A percentile compares a stretch with the other conserved stretches of the same genome.
phyloP scores from a whole-genome alignment of 306 rosid genomes.

The Rosa chinensis region DNA sequence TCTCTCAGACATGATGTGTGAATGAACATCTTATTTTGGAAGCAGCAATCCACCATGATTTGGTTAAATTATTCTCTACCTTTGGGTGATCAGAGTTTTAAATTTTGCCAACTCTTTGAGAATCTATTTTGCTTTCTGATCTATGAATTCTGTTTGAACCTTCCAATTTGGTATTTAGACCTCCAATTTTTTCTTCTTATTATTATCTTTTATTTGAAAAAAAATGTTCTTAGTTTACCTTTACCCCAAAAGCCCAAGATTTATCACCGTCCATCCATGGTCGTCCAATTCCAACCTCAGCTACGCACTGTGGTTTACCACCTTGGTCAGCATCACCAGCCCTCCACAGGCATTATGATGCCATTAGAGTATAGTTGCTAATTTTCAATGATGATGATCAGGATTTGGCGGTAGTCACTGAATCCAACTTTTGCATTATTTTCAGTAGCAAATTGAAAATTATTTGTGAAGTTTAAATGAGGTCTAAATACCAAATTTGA shows the following conservation, averaged over 20 bases:
- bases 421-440: neutral
- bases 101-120: neutral
- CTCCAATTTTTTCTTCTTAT: neutral
- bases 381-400: neutral
- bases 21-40: neutral
- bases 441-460: neutral
- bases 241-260: neutral
- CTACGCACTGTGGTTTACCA: neutral
- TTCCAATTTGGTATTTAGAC: neutral
- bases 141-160: neutral
- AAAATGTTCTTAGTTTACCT: neutral
- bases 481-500: neutral
- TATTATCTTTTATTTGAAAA: neutral
- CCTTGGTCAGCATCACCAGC: neutral
- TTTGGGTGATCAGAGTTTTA: neutral
- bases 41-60: neutral
- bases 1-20: conserved; percentile 6
- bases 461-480: neutral
- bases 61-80: neutral
- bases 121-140: neutral
- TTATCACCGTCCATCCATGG: neutral
- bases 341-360: neutral
- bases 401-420: neutral
- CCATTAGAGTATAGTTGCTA: neutral
- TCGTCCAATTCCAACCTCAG: neutral